These are phyloP conservation scores for Penicillium pancosmium DNA, from an alignment of 495 filamentous ascomycete genomes.

Conservation along the genomic window DNA sequence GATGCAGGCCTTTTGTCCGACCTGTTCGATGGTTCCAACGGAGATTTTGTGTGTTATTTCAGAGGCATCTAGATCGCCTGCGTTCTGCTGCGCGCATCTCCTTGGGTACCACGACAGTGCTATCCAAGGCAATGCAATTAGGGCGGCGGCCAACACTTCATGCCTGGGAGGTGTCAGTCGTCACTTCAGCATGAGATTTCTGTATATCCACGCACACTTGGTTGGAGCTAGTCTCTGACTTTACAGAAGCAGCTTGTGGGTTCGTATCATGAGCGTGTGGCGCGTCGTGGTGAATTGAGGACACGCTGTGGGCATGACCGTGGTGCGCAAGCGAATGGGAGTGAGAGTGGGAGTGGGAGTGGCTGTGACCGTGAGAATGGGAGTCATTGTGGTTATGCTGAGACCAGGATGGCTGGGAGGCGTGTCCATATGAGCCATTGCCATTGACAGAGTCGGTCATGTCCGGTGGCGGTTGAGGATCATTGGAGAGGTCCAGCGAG, in stretches of 20 bases:
- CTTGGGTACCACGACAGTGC: conserved; percentile 45
- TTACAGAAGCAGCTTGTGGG: neutral
- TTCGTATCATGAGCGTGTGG: conserved; percentile 22
- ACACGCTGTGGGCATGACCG: conserved; percentile 19
- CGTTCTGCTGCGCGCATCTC: conserved; percentile 24
- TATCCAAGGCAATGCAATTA: conserved; percentile 45
- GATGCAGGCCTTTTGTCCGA: conserved; percentile 21
- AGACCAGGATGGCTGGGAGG: conserved; percentile 21
- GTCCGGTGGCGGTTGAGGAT: conserved; percentile 19
- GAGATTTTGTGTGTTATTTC: neutral
- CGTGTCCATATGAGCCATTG: conserved; percentile 28
- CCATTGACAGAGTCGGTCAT: conserved; percentile 19
- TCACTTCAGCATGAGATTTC: neutral
- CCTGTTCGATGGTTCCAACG: conserved; percentile 13
- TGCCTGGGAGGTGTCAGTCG: conserved; percentile 28
- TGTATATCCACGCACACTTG: conserved; percentile 19
- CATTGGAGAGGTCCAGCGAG: conserved; percentile 26
- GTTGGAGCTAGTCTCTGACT: conserved; percentile 7
- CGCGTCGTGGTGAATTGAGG: conserved; percentile 21
- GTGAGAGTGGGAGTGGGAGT: conserved; percentile 33
- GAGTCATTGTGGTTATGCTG: conserved; percentile 29
- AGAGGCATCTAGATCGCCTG: conserved; percentile 4
- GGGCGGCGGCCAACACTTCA: conserved; percentile 34
- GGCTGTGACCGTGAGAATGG: conserved; percentile 20
- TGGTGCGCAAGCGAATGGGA: conserved; percentile 23